Base-by-base conservation (phyloP, 208 protist genomes). In the Leishmania braziliensis region DNA sequence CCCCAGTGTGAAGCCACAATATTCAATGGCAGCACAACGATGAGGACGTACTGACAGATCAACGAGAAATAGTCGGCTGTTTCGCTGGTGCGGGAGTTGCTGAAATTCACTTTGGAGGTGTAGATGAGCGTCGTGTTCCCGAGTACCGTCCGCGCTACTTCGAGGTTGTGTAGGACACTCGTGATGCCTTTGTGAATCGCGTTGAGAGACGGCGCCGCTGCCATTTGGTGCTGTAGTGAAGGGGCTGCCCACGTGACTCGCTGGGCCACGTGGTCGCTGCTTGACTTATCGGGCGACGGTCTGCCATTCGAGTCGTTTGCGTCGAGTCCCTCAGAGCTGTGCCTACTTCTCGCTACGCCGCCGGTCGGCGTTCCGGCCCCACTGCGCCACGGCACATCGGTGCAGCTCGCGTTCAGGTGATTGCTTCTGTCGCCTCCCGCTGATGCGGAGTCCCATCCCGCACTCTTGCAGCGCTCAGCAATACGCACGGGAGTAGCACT, bases 81-180 rank as follows among this genome's bases (percentile, higher is more conserved):
- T 54, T 87, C 92, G 73, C 89, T 93, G 53, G 66, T 77, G 23
- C 63, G 60, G 75, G 79, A 89, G 86, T 91, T 93, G 33, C 4
- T 60, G 72, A 73, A 79, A 51, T 82, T 83, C 39, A 93, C 90
- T 9, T 73, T 86, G 39, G 89, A 91, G 77, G 63, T 90, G 92
- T 95, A 89, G 63, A 95, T 86, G 50, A 95, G 84, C 9, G 90
- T 95, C 51, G 88, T 87, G 79, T 92, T 92, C 43, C 86, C 84
- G 33, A 95, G 77, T 39, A 92, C 77, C 12, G 74, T 85, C 39
- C 90, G 90, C 1, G 89, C 90, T 33, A 62, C 78, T 5, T 93
- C 86, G 6, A 95, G 82, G 75, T 89, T 83, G 65, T 65, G 77
- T 62, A 92, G 84, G 1, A 85, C 63, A 39, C 79, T 80, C 50